Evolutionary conservation across 176 grass and related monocot species (phyloP).

Genomic region (sorghum (Sorghum bicolor)): Sorghum_bicolor_NCBIv3 NC_012878.2:57048001-57048500

Average conservation of each 20-base stretch:
- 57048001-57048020: background rate
- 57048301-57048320: slow-evolving; percentile 55
- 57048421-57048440: slow-evolving; percentile 47
- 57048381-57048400: slow-evolving; percentile 58
- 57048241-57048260: slow-evolving; percentile 67
- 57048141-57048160: background rate
- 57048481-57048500: slow-evolving; percentile 48
- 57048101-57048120: background rate
- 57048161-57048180: background rate
- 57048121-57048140: background rate
- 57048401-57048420: slow-evolving; percentile 47
- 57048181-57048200: background rate
- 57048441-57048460: slow-evolving; percentile 51
- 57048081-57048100: background rate
- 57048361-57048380: slow-evolving; percentile 51
- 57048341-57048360: slow-evolving; percentile 58
- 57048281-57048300: slow-evolving; percentile 66
- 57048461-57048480: slow-evolving; percentile 16
- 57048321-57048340: slow-evolving; percentile 44
- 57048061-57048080: background rate
- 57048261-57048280: slow-evolving; percentile 89
- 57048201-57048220: background rate
- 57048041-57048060: background rate
- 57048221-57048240: slow-evolving; percentile 33
- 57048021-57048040: background rate